Evolutionary conservation across 163 green algal genomes (phyloP).

Genomic region (Chlorella variabilis): DNA sequence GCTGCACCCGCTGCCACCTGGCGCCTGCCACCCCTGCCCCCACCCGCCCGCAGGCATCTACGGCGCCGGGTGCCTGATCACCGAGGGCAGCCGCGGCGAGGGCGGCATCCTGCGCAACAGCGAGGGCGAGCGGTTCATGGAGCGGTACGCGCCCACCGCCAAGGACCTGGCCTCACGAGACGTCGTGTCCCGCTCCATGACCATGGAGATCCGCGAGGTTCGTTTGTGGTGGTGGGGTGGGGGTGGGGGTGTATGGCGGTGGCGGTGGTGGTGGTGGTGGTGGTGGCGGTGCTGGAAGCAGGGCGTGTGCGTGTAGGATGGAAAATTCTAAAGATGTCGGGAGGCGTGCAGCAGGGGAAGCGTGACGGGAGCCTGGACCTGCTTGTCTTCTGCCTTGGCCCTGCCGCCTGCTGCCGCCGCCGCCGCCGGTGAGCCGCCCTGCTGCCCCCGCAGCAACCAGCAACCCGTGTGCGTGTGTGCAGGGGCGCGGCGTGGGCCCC

Average conservation of each 20-base stretch:
- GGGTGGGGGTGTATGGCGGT: not conserved
- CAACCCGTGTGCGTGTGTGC: not conserved
- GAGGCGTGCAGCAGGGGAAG: not conserved
- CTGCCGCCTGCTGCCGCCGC: no score
- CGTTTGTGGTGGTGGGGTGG: no score
- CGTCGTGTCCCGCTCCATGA: slow-evolving; percentile 98
- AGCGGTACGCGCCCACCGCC: slow-evolving; percentile 96
- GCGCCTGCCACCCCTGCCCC: no score
- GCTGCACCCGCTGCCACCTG: not conserved
- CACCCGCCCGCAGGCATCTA: slow-evolving; percentile 87
- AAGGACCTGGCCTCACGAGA: slow-evolving; percentile 99
- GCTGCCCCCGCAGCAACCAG: no score
- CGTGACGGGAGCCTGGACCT: no score
- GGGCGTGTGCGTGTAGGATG: no score
- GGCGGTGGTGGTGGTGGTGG: not conserved
- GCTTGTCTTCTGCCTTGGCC: not conserved
- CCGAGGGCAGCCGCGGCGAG: slow-evolving; percentile 95
- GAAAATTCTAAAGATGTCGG: no score
- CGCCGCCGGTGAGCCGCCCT: no score
- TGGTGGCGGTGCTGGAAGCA: no score
- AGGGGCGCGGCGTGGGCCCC: slow-evolving; percentile 90
- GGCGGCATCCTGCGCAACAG: slow-evolving; percentile 97
- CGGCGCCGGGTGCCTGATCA: slow-evolving; percentile 99
- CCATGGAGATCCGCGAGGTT: slow-evolving; percentile 97
- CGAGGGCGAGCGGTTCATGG: slow-evolving; percentile 99